phyloP scores from a whole-genome alignment of 2,329 filamentous ascomycete genomes.

The Penicillium sp. region DNA sequence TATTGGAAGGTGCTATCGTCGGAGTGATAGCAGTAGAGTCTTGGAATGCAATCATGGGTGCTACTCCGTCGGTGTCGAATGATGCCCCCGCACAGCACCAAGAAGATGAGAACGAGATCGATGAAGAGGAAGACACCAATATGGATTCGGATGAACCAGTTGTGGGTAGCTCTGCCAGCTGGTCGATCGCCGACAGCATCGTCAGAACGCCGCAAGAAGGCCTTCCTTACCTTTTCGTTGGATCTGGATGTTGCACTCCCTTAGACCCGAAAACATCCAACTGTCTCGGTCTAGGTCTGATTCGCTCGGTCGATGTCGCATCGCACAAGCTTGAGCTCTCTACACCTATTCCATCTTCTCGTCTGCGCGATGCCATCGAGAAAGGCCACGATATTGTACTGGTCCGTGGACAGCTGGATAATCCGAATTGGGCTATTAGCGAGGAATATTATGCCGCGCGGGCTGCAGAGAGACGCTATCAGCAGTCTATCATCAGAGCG shows the following conservation, averaged over 20 bases:
- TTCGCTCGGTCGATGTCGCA: conserved; percentile 42
- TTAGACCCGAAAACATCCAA: conserved; percentile 49
- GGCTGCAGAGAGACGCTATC: conserved; percentile 36
- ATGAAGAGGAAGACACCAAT: conserved; percentile 19
- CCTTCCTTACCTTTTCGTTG: conserved; percentile 52
- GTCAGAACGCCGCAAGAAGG: conserved; percentile 43
- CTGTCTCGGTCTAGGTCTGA: conserved; percentile 51
- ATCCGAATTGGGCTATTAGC: conserved; percentile 46
- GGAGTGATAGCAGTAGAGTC: conserved; percentile 52
- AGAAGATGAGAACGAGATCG: conserved; percentile 10
- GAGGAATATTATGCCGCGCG: conserved; percentile 44
- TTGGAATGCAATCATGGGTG: conserved; percentile 29
- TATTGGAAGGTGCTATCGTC: conserved; percentile 55
- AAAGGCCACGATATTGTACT: conserved; percentile 46
- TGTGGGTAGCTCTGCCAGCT: background rate
- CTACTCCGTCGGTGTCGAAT: background rate
- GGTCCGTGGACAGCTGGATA: conserved; percentile 48
- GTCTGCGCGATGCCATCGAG: conserved; percentile 32
- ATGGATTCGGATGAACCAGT: conserved; percentile 17
- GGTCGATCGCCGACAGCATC: conserved; percentile 24
- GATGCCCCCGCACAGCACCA: background rate
- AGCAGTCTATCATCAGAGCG: conserved; percentile 20
- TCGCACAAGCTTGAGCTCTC: conserved; percentile 46
- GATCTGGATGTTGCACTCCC: conserved; percentile 41
- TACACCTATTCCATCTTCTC: conserved; percentile 46